Percentiles rank a stretch among this genome's conserved stretches.
phyloP scores from a whole-genome alignment of 1,139 yeast species.

The Yamadazyma epiphylla region DNA sequence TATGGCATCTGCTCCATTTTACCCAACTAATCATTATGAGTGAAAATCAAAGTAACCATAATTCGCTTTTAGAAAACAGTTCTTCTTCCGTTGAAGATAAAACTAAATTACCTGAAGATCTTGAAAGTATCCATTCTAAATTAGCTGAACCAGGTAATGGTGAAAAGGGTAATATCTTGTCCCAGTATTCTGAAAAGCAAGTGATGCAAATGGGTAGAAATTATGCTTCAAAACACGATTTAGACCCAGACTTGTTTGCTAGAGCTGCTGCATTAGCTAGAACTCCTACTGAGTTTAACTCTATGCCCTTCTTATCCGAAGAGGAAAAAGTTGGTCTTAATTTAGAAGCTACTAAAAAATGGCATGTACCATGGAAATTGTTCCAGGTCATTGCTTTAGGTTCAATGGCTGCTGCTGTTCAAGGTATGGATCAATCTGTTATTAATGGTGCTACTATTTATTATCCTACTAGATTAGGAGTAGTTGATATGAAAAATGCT shows the following conservation, averaged over 20 bases:
- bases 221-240: conserved; percentile 57
- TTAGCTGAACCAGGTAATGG: conserved; percentile 21
- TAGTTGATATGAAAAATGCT: conserved; percentile 44
- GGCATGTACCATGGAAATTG: conserved; percentile 62
- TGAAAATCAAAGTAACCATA: no score
- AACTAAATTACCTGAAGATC: conserved; percentile 16
- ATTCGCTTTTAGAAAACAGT: conserved; percentile 5
- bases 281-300: conserved; percentile 54
- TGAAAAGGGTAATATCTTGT: conserved; percentile 50
- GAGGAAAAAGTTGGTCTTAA: conserved; percentile 57
- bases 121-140: conserved; percentile 19
- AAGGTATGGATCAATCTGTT: conserved; percentile 91
- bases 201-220: conserved; percentile 69
- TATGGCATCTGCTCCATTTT: no score
- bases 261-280: conserved; percentile 78
- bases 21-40: no score
- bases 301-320: conserved; percentile 53
- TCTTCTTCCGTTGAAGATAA: conserved; percentile 10
- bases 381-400: conserved; percentile 67
- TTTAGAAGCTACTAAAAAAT: conserved; percentile 58
- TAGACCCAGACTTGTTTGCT: conserved; percentile 68
- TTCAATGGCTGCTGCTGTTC: conserved; percentile 87
- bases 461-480: conserved; percentile 57
- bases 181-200: conserved; percentile 61
- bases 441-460: conserved; percentile 80